A percentile compares a stretch with the other conserved stretches of the same genome.
phyloP scores from a whole-genome alignment of 345 rosid genomes.

The Ailanthus altissimus region DNA sequence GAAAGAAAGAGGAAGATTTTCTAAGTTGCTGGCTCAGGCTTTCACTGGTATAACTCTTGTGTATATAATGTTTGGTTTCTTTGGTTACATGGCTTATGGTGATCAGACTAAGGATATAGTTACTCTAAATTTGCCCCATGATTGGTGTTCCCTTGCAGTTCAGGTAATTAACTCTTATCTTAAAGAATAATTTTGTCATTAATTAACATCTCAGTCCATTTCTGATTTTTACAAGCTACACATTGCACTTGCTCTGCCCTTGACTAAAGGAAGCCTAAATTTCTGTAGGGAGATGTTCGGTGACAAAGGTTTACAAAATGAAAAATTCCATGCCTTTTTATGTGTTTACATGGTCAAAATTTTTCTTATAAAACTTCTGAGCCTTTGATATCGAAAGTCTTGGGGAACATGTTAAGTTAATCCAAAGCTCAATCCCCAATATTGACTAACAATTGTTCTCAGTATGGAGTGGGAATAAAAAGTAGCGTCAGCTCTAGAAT shows the following conservation, averaged over 20 bases:
- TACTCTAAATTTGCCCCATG: constrained; percentile 74
- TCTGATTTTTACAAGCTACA: not conserved
- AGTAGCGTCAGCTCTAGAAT: not conserved
- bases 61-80: constrained; percentile 69
- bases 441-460: not conserved
- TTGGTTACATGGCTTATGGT: constrained; percentile 90
- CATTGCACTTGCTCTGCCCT: not conserved
- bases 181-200: not conserved
- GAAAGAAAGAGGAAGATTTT: constrained; percentile 65
- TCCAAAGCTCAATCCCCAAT: not conserved
- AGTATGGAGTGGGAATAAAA: not conserved
- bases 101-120: constrained; percentile 77
- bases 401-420: no score
- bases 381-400: not conserved
- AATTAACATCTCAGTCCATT: not conserved
- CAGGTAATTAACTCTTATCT: constrained; percentile 49
- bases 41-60: constrained; percentile 64
- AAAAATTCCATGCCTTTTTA: not conserved
- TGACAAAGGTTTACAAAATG: not conserved
- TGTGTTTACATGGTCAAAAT: not conserved
- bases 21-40: constrained; percentile 59
- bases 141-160: constrained; percentile 71
- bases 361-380: not conserved
- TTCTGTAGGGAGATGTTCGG: not conserved
- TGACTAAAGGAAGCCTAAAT: not conserved